These are phyloP conservation scores for Acidomyces sp. DNA, from an alignment of 495 filamentous ascomycete species.

Conservation along the genomic window DNA sequence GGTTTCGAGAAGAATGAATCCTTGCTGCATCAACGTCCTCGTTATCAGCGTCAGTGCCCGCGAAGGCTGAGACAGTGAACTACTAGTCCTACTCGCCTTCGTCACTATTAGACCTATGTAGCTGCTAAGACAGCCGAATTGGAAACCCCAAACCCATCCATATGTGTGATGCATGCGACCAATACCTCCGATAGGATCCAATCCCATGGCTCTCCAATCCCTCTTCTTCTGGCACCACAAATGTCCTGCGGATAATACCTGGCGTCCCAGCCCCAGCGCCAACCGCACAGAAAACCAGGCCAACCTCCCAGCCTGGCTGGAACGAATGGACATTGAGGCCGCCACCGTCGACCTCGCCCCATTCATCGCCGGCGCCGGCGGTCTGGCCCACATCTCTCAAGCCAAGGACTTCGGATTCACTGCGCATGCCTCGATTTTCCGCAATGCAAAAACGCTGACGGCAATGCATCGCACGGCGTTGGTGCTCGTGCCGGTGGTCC, in stretches of 20 bases:
- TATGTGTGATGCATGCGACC: no score
- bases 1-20: no score
- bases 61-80: no score
- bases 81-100: no score
- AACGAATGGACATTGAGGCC: constrained; percentile 13
- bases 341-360: constrained; percentile 15
- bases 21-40: no score
- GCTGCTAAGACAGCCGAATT: no score
- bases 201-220: constrained; percentile 9
- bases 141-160: no score
- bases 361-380: constrained; percentile 15
- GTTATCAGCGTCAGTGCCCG: no score
- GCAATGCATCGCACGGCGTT: constrained; percentile 12
- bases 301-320: constrained; percentile 7
- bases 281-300: constrained; percentile 1
- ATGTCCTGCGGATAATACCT: constrained; percentile 11
- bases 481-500: constrained; percentile 1
- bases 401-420: constrained; percentile 10
- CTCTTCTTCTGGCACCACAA: constrained; percentile 14
- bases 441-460: constrained; percentile 11
- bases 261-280: constrained; percentile 7
- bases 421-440: constrained; percentile 10
- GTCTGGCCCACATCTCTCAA: constrained; percentile 12
- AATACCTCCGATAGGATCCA: no score
- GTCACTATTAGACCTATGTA: no score